These are phyloP conservation scores for Tricholoma flavovirens DNA, from an alignment of 768 basidiomycete species.

Conservation along the genomic window DNA sequence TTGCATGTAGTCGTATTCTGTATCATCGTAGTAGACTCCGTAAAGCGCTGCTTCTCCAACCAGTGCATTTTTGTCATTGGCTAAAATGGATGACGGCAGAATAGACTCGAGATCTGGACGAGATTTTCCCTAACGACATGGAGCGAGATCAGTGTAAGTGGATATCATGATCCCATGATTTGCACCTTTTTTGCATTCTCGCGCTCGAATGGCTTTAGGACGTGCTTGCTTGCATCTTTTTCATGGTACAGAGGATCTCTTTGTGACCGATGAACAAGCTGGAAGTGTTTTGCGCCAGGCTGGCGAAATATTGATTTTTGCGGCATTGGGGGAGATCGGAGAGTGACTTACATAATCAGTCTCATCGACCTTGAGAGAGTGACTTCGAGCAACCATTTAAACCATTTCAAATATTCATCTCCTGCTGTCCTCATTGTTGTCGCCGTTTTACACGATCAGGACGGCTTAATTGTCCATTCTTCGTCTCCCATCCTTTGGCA, in stretches of 20 bases:
- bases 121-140: slow-evolving; percentile 75
- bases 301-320: slow-evolving; percentile 85
- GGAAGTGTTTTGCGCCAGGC: slow-evolving; percentile 88
- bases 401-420: slow-evolving; percentile 11
- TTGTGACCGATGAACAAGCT: slow-evolving; percentile 95
- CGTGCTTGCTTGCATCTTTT: slow-evolving; percentile 79
- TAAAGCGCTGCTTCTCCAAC: slow-evolving; percentile 86
- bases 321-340: slow-evolving; percentile 45
- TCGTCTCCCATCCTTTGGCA: slow-evolving; percentile 11
- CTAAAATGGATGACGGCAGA: slow-evolving; percentile 43
- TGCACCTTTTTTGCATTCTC: slow-evolving; percentile 64
- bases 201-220: slow-evolving; percentile 79
- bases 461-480: slow-evolving; percentile 23
- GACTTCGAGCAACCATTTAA: slow-evolving; percentile 10
- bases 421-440: slow-evolving; percentile 5
- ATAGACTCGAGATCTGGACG: slow-evolving; percentile 71
- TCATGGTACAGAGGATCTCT: slow-evolving; percentile 95
- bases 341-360: slow-evolving; percentile 30
- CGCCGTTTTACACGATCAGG: slow-evolving; percentile 11
- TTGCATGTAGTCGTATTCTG: slow-evolving; percentile 97
- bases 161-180: slow-evolving; percentile 6
- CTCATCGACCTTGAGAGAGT: neutral
- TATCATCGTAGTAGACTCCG: slow-evolving; percentile 93
- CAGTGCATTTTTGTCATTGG: slow-evolving; percentile 43
- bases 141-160: slow-evolving; percentile 11